phyloP scores from a whole-genome alignment of 495 filamentous ascomycete species.

The Penicillium fimorum region DNA sequence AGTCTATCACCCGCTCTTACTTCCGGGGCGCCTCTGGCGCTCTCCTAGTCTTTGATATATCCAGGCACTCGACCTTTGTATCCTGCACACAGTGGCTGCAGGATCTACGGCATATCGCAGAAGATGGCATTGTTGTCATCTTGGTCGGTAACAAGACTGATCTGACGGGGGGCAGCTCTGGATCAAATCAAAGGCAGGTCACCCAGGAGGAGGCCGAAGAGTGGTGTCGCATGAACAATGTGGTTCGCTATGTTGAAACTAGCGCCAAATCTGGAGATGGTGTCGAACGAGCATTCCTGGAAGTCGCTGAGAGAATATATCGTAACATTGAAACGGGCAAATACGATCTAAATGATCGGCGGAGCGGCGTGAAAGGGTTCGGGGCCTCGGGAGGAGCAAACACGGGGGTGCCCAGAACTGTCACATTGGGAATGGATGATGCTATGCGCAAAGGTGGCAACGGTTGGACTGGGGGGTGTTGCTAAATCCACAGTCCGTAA shows the following conservation, averaged over 20 bases:
- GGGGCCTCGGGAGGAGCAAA: constrained; percentile 50
- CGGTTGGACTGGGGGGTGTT: constrained; percentile 49
- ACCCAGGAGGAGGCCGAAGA: constrained; percentile 75
- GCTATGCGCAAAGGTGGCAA: constrained; percentile 47
- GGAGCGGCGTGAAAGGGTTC: constrained; percentile 86
- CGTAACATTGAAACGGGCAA: constrained; percentile 90
- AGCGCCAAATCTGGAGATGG: constrained; percentile 89
- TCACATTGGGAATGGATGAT: constrained; percentile 59
- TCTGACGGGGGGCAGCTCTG: constrained; percentile 54
- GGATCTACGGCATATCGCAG: constrained; percentile 88
- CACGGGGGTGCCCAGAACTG: constrained; percentile 45
- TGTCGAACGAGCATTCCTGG: constrained; percentile 88
- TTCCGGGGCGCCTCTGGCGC: constrained; percentile 92
- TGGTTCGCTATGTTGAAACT: constrained; percentile 93
- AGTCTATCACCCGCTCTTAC: constrained; percentile 90
- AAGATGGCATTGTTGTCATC: constrained; percentile 89
- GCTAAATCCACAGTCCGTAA: constrained; percentile 25
- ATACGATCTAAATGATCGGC: constrained; percentile 91
- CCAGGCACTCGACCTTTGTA: constrained; percentile 75
- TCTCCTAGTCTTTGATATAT: constrained; percentile 92
- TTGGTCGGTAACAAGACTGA: constrained; percentile 95
- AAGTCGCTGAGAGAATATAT: constrained; percentile 91
- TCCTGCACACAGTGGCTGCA: constrained; percentile 88
- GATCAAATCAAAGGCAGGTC: constrained; percentile 70
- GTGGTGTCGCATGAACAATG: constrained; percentile 79